Conservation (phyloP, 176 grass and related monocot species). For the Phragmites australis region DNA sequence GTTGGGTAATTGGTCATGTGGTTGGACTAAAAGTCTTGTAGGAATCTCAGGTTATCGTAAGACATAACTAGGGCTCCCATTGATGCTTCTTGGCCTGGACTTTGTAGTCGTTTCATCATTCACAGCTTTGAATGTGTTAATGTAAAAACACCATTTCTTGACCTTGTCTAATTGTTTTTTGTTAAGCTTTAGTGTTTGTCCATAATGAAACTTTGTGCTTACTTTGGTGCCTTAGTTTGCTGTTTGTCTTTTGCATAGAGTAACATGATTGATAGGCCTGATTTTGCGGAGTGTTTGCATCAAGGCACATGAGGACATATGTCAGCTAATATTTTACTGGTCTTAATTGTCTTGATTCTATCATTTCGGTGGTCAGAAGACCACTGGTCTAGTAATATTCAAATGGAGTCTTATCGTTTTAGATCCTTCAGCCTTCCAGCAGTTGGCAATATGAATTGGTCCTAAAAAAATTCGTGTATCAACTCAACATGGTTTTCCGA, state of each 20-base stretch:
- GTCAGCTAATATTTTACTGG: conserved; percentile 49
- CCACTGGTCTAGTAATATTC: conserved; percentile 43
- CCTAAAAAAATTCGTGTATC: conserved; percentile 25
- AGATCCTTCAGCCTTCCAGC: conserved; percentile 32
- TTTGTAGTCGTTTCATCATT: conserved; percentile 1
- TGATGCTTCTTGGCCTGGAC: conserved; percentile 6
- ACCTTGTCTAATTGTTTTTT: neutral
- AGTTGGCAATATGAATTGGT: conserved; percentile 9
- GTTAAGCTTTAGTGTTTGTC: conserved; percentile 1
- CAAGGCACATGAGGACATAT: conserved; percentile 53
- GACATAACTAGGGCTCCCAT: conserved; percentile 32
- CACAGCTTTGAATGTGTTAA: neutral
- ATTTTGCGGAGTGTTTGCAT: conserved; percentile 40
- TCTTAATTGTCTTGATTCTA: conserved; percentile 25
- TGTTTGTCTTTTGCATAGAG: conserved; percentile 44
- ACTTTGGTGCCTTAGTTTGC: neutral
- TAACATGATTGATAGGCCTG: conserved; percentile 38
- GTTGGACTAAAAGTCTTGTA: conserved; percentile 10
- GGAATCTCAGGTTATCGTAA: neutral
- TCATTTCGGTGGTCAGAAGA: conserved; percentile 40
- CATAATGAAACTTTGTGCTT: conserved; percentile 13
- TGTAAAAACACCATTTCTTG: conserved; percentile 9
- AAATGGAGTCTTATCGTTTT: conserved; percentile 19
- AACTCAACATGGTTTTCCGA: conserved; percentile 11
- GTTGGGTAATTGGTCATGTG: neutral